Conservation (phyloP, 352 stramenopile species). For the Pythium volutum region DNA sequence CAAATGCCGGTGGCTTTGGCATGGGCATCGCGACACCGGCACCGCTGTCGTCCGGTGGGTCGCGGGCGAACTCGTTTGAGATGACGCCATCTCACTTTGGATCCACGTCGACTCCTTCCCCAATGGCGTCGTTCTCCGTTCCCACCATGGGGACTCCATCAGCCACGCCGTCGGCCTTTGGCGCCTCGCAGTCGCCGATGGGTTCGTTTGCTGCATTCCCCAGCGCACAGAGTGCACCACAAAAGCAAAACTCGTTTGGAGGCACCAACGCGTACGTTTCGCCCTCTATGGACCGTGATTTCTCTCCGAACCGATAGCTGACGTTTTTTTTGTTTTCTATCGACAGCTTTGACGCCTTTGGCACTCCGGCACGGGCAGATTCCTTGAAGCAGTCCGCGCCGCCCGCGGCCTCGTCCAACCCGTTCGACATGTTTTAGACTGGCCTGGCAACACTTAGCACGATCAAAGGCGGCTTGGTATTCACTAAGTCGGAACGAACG, state of each 20-base stretch:
- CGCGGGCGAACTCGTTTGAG: constrained; percentile 44
- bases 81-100: constrained; percentile 19
- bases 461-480: too few species aligned
- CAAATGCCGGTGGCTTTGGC: constrained; percentile 10
- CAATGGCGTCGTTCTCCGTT: constrained; percentile 41
- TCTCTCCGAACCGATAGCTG: neutral
- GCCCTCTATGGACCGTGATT: neutral
- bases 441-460: neutral
- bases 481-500: neutral
- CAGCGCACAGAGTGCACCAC: constrained; percentile 25
- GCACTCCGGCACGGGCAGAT: constrained; percentile 34
- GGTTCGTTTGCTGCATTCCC: constrained; percentile 37
- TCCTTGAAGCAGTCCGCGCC: constrained; percentile 24
- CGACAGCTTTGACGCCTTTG: constrained; percentile 53
- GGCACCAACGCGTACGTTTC: constrained; percentile 48
- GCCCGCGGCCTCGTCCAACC: constrained; percentile 50
- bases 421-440: constrained; percentile 83
- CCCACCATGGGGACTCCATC: constrained; percentile 7
- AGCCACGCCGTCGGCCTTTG: constrained; percentile 1
- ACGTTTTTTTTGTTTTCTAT: neutral
- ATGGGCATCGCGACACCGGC: constrained; percentile 19
- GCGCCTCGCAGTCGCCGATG: constrained; percentile 24
- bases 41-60: constrained; percentile 15
- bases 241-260: constrained; percentile 35
- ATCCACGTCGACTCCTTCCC: constrained; percentile 19